Base-by-base conservation (phyloP, 331 rosid genomes). In the Saraca asoca region DNA sequence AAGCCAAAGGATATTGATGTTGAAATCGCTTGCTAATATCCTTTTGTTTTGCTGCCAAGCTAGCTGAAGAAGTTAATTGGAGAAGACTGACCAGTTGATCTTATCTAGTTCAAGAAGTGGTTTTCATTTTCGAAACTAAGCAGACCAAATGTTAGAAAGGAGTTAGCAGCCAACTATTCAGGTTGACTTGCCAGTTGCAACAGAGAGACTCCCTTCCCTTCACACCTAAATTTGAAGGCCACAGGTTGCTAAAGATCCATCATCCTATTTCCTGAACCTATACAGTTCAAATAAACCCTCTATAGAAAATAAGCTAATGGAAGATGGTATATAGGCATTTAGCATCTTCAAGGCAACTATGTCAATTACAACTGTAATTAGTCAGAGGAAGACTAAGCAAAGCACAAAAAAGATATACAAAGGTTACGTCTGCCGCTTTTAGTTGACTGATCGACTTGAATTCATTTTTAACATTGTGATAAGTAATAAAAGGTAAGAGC, bases 241-340 rank as follows among this genome's bases (percentile, higher is more conserved):
- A 5, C 11, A 12, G 35, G 17, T 59, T 16, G 19, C 24, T 34
- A 57, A 14, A 5, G 44, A 57, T 57, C 7, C 18, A 39, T 17
- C 5, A 39, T 24, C 52, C 45, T 50, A 70, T 15, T 50, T 24
- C 43, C 38, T 38, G 58, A 61, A 31, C 11, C 43, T 44, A 11
- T 51, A 2, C 12, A 38, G 17, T 59, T 59, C 67, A 15, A 29
- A 29, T 59, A 50, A 50, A 63, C 14, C 44, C 11, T 48, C 49
- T 38, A 37, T 51, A 72, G 59, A 57, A 64, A 20, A 50, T 49
- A 73, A 49, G 35, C 31, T 33, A 11, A 54, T 35, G 29, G 49
- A 65, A 65, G 39, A 57, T 29, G 41, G 39, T 57, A n/a, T 9
- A 7, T 57, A 60, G 49, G 18, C 19, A 38, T 50, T 41, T 8